Base-by-base conservation (phyloP, 495 filamentous ascomycete species). In the Aspergillus sclerotioniger region DNA sequence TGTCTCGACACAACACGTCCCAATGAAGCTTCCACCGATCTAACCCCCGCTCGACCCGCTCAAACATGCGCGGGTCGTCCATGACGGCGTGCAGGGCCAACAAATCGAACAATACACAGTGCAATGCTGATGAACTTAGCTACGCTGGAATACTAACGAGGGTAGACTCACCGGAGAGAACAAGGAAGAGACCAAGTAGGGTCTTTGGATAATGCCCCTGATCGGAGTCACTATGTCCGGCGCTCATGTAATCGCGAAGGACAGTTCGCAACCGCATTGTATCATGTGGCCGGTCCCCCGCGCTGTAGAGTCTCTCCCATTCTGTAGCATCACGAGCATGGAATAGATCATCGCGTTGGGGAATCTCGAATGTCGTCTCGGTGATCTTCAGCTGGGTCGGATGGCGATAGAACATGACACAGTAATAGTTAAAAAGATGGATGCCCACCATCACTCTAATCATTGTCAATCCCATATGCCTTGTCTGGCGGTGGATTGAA, bases 361-460 rank as follows among this genome's bases (percentile, higher is more conserved):
- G 53, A 33, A 56, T 43, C 15, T 20, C 44, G 16, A 56, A 56
- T 8, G n/a, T 20, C 3, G 32, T 17, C 29, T 56, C 53, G 43
- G 35, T 8, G 25, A 49, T 46, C 29, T 17, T 33, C n/a, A 56
- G 45, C 28, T 56, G 53, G 3, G 53, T 19, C 4, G 53, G 44
- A 12, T 29, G 48, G 29, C 41, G 53, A 20, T 48, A 49, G 43
- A 49, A 56, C 9, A 56, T 39, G 3, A 56, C 41, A 35, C 10
- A 35, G 53, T 56, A 37, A 13, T 9, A 25, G 44, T 56, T 43
- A 7, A 56, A n/a, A 2, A 56, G 53, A n/a, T 56, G 48, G 8
- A 37, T 47, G 39, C 53, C 44, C 8, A 43, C 13, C 44, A 56
- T 56, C 3, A 56, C 17, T 21, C 53, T 56, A 15, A 6, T 31